Evolutionary conservation across 306 rosid species (phyloP), one percentile per base, ranked within the genome.

Genomic region (Pachyrhizus erosus): DNA sequence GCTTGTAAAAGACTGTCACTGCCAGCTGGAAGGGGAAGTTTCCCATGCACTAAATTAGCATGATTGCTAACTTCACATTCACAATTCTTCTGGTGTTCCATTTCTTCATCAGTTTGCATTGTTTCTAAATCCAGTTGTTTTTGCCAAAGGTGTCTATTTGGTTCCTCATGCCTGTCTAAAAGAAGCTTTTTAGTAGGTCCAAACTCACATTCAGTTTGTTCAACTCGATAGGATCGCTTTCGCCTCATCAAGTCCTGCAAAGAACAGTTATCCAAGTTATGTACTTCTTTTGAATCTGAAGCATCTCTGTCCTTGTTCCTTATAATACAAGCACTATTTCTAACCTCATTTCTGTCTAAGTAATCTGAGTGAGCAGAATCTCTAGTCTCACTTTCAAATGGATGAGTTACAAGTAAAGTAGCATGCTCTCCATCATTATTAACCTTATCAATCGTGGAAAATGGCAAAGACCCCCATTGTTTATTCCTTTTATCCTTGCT

Each of bases 191-290:
- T 84, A 67, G 51, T 60, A 82, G 84, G 80, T 37, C 20, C 78
- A 84, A 89, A 66, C 73, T 80, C 86, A 7, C 52, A 48, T 45
- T 89, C 93, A 75, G 20, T 70, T 80, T 87, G 87, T 70, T 88
- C 93, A 33, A 61, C 79, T 69, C 80, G 93, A 75, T 75, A 48
- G 31, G 83, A 87, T 68, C 98, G 89, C 83, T 93, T 93, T 85
- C 90, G 89, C 88, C 98, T 91, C 99, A 95, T 95, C 90, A 95
- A 83, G 81, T 93, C 99, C 75, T 96, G 82, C 83, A 95, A 57
- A n/a, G 98, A 93, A 87, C 89, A 77, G 84, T 64, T 86, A 82
- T 54, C 87, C 82, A 83, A 78, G 54, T 75, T 12, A 26, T 83
- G 45, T 68, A 18, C 77, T 73, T 88, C 90, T 54, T 86, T 88